These are phyloP conservation scores for Bryopsis sp. DNA, from an alignment of 139 green algal species.

Conservation along the genomic window DNA sequence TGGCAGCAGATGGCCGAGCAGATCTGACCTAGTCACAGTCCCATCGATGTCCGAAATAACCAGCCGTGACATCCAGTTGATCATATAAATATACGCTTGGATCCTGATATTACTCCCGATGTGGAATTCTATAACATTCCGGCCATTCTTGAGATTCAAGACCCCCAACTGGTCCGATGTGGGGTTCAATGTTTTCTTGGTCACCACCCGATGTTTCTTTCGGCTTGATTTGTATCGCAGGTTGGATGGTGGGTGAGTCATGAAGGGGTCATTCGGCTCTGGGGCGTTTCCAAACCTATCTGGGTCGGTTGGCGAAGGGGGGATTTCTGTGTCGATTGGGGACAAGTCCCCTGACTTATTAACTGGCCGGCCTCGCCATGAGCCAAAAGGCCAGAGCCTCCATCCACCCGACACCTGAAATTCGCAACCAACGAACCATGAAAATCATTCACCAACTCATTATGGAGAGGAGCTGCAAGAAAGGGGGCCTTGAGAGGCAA, in stretches of 20 bases:
- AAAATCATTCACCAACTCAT: no score
- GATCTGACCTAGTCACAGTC: constrained; percentile 82
- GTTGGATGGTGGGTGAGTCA: not conserved
- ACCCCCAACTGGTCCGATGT: constrained; percentile 50
- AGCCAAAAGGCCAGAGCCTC: constrained; percentile 3
- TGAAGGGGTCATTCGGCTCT: not conserved
- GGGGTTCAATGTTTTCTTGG: constrained; percentile 43
- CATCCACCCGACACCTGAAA: constrained; percentile 2
- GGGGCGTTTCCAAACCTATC: no score
- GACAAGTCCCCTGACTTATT: not conserved
- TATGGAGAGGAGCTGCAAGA: no score
- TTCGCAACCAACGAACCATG: constrained; percentile 1
- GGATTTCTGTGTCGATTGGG: not conserved
- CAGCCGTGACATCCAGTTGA: constrained; percentile 57
- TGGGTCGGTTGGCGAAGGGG: no score
- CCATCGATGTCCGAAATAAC: constrained; percentile 85
- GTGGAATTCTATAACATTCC: constrained; percentile 74
- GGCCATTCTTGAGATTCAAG: constrained; percentile 55
- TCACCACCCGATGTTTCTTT: constrained; percentile 30
- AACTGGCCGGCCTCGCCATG: not conserved
- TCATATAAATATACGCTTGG: constrained; percentile 68
- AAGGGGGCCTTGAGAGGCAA: no score
- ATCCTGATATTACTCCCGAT: constrained; percentile 34
- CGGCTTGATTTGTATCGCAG: no score
- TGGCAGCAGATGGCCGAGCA: constrained; percentile 85